Percentiles rank a stretch among this genome's conserved stretches.
phyloP scores from a whole-genome alignment of 768 basidiomycete genomes.

The Tulasnella calospora region DNA sequence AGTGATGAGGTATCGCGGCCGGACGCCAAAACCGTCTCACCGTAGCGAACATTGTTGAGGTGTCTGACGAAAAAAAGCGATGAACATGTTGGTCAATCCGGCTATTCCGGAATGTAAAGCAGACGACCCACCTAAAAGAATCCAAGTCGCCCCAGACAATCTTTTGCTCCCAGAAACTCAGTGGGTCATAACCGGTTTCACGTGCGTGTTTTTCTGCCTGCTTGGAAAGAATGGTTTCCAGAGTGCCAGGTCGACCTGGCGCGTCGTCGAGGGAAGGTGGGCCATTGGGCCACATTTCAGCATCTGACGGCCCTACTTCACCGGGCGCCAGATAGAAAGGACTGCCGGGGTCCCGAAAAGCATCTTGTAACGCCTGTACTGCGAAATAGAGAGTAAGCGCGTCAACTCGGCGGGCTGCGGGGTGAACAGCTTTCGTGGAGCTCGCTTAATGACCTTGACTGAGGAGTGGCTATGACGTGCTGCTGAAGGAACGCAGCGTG shows the following conservation, averaged over 20 bases:
- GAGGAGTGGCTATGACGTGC: constrained; percentile 2
- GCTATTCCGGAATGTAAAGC: background rate
- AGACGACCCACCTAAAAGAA: constrained; percentile 58
- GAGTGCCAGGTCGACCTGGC: background rate
- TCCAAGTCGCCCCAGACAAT: constrained; percentile 81
- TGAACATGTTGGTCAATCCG: background rate
- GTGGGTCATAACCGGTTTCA: constrained; percentile 51
- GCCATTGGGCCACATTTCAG: constrained; percentile 4
- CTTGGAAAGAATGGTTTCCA: constrained; percentile 27
- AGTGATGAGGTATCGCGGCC: background rate
- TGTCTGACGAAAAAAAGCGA: constrained; percentile 45
- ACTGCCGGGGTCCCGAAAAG: constrained; percentile 58
- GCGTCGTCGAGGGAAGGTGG: background rate
- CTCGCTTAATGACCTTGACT: constrained; percentile 13
- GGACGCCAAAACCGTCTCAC: constrained; percentile 38
- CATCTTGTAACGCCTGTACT: constrained; percentile 54
- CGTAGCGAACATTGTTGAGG: constrained; percentile 71
- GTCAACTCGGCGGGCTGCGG: constrained; percentile 15
- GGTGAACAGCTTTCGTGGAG: background rate
- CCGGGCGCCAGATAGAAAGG: constrained; percentile 64
- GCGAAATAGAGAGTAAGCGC: constrained; percentile 27
- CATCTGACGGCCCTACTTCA: constrained; percentile 46
- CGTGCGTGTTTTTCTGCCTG: constrained; percentile 45
- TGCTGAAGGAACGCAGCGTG: background rate
- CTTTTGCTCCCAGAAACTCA: constrained; percentile 70